Evolutionary conservation across 2,329 filamentous ascomycete genomes (phyloP), one percentile per base, ranked within the genome.

Genomic region (Colletotrichum neosansevieriae): DNA sequence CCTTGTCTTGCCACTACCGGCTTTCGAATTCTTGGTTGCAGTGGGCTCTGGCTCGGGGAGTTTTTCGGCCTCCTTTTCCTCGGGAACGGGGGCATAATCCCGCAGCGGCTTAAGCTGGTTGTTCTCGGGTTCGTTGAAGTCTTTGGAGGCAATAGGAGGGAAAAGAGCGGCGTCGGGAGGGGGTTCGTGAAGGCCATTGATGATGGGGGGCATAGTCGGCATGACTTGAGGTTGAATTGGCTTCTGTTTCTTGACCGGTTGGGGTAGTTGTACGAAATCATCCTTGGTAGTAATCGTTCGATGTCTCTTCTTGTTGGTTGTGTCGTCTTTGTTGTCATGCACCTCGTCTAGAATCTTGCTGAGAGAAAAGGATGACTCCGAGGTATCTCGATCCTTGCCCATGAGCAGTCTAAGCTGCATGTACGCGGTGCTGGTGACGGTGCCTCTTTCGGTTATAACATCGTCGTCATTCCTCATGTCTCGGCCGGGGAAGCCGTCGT

Each of bases 171-270:
- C 84, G 63, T 89, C 82, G 3, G 86, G 88, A 2, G 88, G 88
- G 2, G 88, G 88, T 72, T 90, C 86, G 71, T 87, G 85, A 5
- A 91, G 80, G 57, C 88, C 88, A 69, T 88, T 89, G 75, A 91
- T 90, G 70, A 91, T 91, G 60, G 88, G 88, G 9, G 89, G 89
- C 74, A 89, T 86, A 57, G 85, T 80, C 10, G 78, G 84, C 63
- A 71, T 69, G 21, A 68, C 59, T 5, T 83, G 79, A 72, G 87
- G 85, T 70, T 86, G 84, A 12, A 83, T 81, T 3, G 88, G 85
- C 75, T 88, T 90, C 72, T 88, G 87, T 74, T 90, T 90, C 80
- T 90, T 90, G 54, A 88, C 81, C 3, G 88, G 88, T 73, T 90
- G 87, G 1, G 89, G 89, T 15, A 91, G 80, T 74, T 90, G 88